A percentile compares a stretch with the other conserved stretches of the same genome.
These are phyloP conservation scores for Elsinoe batatas DNA, from an alignment of 2,329 filamentous ascomycete species.

Conservation along the genomic window DNA sequence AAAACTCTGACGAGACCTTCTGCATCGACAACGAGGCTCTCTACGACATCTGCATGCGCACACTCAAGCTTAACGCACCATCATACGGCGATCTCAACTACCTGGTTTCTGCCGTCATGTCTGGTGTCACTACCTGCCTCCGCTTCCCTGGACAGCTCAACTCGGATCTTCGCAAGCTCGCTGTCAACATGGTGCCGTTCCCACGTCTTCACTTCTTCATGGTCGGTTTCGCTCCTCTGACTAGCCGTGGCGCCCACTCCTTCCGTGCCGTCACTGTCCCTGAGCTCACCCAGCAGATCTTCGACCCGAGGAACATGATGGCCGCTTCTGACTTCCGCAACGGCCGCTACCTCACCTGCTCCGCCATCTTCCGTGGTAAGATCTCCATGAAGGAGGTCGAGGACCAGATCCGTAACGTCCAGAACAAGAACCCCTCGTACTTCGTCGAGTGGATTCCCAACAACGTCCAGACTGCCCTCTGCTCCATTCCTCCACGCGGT, in stretches of 20 bases:
- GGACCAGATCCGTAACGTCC: conserved; percentile 99
- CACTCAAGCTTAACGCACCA: conserved; percentile 95
- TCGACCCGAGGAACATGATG: conserved; percentile 99
- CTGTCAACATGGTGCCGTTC: conserved; percentile 99
- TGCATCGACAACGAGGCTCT: conserved; percentile 99
- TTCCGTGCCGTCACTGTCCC: conserved; percentile 98
- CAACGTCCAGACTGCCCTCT: conserved; percentile 99
- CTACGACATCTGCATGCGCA: conserved; percentile 99
- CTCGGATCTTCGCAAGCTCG: conserved; percentile 98
- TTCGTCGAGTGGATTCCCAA: conserved; percentile 99
- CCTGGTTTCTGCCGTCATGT: conserved; percentile 99
- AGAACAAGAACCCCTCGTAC: conserved; percentile 99
- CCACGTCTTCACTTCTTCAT: conserved; percentile 99
- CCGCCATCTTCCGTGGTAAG: conserved; percentile 98
- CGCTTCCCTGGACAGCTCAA: conserved; percentile 99
- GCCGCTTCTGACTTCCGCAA: conserved; percentile 99
- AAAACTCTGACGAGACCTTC: conserved; percentile 99
- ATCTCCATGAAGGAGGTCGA: conserved; percentile 99
- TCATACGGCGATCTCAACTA: conserved; percentile 99
- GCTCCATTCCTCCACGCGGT: conserved; percentile 94
- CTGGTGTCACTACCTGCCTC: conserved; percentile 93
- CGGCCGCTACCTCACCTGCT: conserved; percentile 98
- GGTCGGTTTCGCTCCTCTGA: conserved; percentile 98
- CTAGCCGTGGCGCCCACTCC: conserved; percentile 79
- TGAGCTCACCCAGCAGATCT: conserved; percentile 99